Percentiles rank a stretch among this genome's conserved stretches.
These are phyloP conservation scores for Colletotrichum coccodes DNA, from an alignment of 2,329 filamentous ascomycete species.

Conservation along the genomic window DNA sequence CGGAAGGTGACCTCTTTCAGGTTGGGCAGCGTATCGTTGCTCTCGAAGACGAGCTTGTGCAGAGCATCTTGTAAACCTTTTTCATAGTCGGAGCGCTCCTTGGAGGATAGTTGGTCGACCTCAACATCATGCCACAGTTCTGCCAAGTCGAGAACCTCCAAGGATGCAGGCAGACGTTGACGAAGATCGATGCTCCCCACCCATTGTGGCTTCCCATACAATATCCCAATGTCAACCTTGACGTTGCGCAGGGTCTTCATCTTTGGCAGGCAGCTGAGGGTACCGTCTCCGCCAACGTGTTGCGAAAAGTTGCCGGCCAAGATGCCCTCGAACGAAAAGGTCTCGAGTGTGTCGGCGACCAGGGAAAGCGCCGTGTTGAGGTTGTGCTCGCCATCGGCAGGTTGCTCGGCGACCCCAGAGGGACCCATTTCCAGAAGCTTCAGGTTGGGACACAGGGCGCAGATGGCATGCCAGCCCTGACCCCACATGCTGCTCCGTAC, in stretches of 20 bases:
- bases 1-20: constrained; percentile 29
- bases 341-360: constrained; percentile 23
- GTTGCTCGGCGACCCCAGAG: constrained; percentile 22
- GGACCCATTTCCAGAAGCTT: constrained; percentile 31
- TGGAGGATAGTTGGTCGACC: constrained; percentile 8
- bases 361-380: constrained; percentile 27
- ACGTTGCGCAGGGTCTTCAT: constrained; percentile 29
- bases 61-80: constrained; percentile 44
- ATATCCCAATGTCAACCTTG: constrained; percentile 24
- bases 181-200: constrained; percentile 17
- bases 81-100: constrained; percentile 37
- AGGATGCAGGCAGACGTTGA: neutral
- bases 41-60: constrained; percentile 41
- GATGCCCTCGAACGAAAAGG: constrained; percentile 28
- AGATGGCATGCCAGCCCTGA: constrained; percentile 29
- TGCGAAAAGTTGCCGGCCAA: constrained; percentile 26
- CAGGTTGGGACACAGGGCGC: constrained; percentile 29
- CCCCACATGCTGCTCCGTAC: constrained; percentile 32
- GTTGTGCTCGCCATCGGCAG: constrained; percentile 30
- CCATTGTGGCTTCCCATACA: constrained; percentile 14
- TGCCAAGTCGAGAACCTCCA: constrained; percentile 26
- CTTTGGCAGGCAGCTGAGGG: constrained; percentile 18
- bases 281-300: constrained; percentile 28
- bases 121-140: constrained; percentile 30
- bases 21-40: constrained; percentile 6